Evolutionary conservation across 805 yeast genomes (phyloP).

Genomic region (Candida qinlingensis): DNA sequence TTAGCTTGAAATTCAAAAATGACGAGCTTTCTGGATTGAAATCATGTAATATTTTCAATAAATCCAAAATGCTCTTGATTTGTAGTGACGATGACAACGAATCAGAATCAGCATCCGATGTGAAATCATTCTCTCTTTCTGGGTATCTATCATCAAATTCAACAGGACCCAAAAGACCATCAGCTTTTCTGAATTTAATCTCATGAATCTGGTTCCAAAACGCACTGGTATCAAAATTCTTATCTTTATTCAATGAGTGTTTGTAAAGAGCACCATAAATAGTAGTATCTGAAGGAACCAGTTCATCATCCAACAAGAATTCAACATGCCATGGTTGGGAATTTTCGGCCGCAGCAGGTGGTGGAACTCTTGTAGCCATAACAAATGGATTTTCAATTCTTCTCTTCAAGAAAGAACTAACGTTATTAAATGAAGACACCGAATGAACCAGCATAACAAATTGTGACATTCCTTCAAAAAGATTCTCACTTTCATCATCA

Average conservation of each 20-base stretch:
- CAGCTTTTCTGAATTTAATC: slow-evolving; percentile 40
- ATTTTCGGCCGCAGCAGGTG: not conserved
- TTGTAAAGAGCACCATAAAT: slow-evolving; percentile 70
- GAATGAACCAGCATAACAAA: slow-evolving; percentile 43
- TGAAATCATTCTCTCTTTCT: slow-evolving; percentile 18
- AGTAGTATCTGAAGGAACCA: slow-evolving; percentile 60
- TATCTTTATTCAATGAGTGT: slow-evolving; percentile 32
- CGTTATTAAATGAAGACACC: slow-evolving; percentile 42
- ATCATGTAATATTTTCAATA: slow-evolving; percentile 44
- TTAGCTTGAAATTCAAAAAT: slow-evolving; percentile 73
- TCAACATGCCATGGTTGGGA: slow-evolving; percentile 37
- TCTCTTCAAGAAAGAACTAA: slow-evolving; percentile 39
- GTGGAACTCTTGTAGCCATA: slow-evolving; percentile 14
- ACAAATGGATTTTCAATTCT: slow-evolving; percentile 28
- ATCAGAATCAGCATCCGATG: slow-evolving; percentile 24
- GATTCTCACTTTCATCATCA: slow-evolving; percentile 23
- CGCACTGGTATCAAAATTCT: slow-evolving; percentile 39
- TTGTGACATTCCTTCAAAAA: slow-evolving; percentile 22
- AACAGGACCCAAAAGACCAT: slow-evolving; percentile 21
- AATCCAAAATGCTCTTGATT: slow-evolving; percentile 33
- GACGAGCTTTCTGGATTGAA: slow-evolving; percentile 15
- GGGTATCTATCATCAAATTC: slow-evolving; percentile 28
- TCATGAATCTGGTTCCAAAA: slow-evolving; percentile 58
- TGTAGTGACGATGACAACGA: slow-evolving; percentile 9
- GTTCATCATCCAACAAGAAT: slow-evolving; percentile 53